Conservation (phyloP, 768 basidiomycete genomes). For the Rhizopogon rudus region DNA sequence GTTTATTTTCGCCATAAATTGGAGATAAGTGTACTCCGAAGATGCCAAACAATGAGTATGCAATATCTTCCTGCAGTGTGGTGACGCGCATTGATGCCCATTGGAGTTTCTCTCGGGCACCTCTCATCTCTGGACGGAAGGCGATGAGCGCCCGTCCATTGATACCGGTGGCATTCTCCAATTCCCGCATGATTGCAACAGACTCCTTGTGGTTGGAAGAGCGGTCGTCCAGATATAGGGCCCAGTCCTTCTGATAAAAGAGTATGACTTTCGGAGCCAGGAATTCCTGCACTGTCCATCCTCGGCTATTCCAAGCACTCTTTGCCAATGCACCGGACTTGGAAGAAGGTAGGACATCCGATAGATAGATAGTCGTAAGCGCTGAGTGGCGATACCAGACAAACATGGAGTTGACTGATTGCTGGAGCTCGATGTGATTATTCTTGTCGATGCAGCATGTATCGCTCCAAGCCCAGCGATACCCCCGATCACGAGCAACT, state of each 20-base stretch:
- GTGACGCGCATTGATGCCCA: not conserved
- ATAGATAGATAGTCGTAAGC: constrained; percentile 4
- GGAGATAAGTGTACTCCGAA: constrained; percentile 2
- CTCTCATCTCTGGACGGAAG: not conserved
- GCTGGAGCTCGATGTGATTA: constrained; percentile 6
- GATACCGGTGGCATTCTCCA: not conserved
- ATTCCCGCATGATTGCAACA: not conserved
- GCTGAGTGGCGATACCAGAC: constrained; percentile 8
- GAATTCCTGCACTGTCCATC: not conserved
- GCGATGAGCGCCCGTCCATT: not conserved
- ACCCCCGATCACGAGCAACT: not conserved
- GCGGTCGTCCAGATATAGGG: not conserved
- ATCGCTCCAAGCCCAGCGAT: constrained; percentile 4
- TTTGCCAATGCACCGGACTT: not conserved
- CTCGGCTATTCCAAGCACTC: not conserved
- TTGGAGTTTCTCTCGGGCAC: not conserved
- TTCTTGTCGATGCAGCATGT: constrained; percentile 7
- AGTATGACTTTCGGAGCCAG: not conserved
- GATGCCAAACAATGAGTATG: constrained; percentile 7
- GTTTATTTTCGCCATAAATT: not conserved
- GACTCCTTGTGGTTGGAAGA: not conserved
- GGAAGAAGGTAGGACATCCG: not conserved
- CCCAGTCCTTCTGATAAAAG: not conserved
- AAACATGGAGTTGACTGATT: constrained; percentile 11
- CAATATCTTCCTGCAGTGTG: constrained; percentile 1